Conservation (phyloP, 805 yeast genomes). For the Sugiyamaella lignohabitans region DNA sequence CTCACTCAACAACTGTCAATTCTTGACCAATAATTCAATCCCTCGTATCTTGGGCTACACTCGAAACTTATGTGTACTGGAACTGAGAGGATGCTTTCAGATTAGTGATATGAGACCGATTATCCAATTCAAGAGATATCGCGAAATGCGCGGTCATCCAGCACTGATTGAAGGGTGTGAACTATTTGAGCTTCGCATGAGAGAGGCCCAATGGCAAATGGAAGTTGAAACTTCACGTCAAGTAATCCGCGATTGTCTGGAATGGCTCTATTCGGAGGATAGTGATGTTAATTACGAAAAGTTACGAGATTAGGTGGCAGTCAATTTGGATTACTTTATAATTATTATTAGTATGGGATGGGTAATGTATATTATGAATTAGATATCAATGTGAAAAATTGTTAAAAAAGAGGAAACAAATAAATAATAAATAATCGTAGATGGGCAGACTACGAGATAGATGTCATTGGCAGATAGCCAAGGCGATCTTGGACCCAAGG, state of each 20-base stretch:
- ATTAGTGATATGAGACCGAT: constrained; percentile 57
- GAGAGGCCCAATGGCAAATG: constrained; percentile 52
- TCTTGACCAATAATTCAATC: constrained; percentile 50
- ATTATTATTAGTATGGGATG: no score
- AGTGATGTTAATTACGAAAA: constrained; percentile 12
- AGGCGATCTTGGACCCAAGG: no score
- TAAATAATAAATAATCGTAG: no score
- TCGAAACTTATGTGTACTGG: constrained; percentile 62
- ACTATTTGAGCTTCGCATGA: constrained; percentile 50
- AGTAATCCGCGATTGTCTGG: constrained; percentile 55
- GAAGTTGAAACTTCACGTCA: constrained; percentile 50
- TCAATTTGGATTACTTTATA: no score
- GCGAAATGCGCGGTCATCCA: constrained; percentile 36
- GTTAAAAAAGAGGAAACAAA: no score
- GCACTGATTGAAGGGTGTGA: constrained; percentile 79
- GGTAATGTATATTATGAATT: no score
- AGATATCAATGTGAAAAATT: no score
- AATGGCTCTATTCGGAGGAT: constrained; percentile 35
- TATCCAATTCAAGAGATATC: constrained; percentile 52
- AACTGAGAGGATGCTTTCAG: constrained; percentile 56
- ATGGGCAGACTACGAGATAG: no score
- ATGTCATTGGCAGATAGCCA: no score
- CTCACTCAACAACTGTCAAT: constrained; percentile 66
- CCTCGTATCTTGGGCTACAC: constrained; percentile 51
- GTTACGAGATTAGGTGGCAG: no score